A percentile compares a stretch with the other conserved stretches of the same genome.
These are phyloP conservation scores for Papiliotrema fonsecae DNA, from an alignment of 1,284 basidiomycete species.

Conservation along the genomic window DNA sequence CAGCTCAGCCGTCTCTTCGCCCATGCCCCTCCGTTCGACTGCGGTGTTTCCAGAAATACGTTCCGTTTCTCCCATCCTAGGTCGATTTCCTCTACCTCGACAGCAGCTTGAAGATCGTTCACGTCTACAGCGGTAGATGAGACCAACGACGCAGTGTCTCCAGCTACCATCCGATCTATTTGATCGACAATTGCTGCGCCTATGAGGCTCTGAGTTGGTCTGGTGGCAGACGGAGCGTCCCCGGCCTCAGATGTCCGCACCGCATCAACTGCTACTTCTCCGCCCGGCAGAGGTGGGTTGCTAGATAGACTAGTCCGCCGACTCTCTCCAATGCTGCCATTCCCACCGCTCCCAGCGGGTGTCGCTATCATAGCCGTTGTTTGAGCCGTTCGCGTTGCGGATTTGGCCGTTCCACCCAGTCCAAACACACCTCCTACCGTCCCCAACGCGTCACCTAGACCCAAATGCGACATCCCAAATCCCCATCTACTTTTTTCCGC, in stretches of 20 bases:
- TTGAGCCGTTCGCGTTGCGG: no score
- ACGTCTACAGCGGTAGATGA: constrained; percentile 7
- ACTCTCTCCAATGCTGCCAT: no score
- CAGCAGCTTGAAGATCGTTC: constrained; percentile 26
- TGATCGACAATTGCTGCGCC: not conserved
- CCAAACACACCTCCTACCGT: constrained; percentile 32
- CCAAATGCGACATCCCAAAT: constrained; percentile 9
- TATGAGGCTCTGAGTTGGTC: not conserved
- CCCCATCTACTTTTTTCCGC: constrained; percentile 16
- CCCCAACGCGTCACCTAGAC: constrained; percentile 27
- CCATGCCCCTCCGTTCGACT: not conserved
- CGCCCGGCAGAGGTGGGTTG: no score
- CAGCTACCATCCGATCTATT: not conserved
- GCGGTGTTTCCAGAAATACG: constrained; percentile 8
- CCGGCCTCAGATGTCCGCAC: no score
- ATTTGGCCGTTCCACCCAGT: constrained; percentile 13
- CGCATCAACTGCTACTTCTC: no score
- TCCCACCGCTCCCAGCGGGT: no score
- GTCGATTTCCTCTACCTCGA: constrained; percentile 14
- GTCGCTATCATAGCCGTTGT: no score
- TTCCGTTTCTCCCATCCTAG: constrained; percentile 15
- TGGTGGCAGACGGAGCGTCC: not conserved
- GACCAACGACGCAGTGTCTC: not conserved
- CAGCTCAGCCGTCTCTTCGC: constrained; percentile 17
- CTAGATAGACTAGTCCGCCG: no score